Percentiles rank a stretch among this genome's conserved stretches.
phyloP scores from a whole-genome alignment of 495 filamentous ascomycete species.

The Parmelia sp. region DNA sequence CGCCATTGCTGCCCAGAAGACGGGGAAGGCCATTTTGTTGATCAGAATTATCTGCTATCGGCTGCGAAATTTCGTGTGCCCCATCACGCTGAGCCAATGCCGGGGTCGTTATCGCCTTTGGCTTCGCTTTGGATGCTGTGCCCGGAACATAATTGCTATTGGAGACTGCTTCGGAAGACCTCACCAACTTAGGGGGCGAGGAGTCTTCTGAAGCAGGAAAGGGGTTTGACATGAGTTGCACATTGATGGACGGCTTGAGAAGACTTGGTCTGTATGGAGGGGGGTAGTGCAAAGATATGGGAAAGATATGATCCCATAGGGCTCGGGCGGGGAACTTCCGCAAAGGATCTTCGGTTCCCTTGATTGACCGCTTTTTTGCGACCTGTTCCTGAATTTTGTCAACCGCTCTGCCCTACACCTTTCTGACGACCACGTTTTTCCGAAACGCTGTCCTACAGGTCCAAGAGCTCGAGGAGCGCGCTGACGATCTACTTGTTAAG shows the following conservation, averaged over 20 bases:
- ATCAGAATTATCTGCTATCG: conserved; percentile 28
- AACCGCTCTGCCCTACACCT: conserved; percentile 17
- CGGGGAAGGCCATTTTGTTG: conserved; percentile 28
- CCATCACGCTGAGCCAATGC: conserved; percentile 29
- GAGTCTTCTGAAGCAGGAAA: conserved; percentile 43
- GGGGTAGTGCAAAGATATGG: conserved; percentile 1
- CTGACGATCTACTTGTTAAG: conserved; percentile 1
- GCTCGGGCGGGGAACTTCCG: conserved; percentile 3
- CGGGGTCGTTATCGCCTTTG: conserved; percentile 41
- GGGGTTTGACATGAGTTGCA: conserved; percentile 51
- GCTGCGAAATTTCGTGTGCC: conserved; percentile 33
- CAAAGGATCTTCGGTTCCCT: background rate
- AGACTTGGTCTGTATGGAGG: conserved; percentile 11
- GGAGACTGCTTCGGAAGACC: conserved; percentile 34
- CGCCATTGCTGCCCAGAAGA: conserved; percentile 19
- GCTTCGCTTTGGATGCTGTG: conserved; percentile 30
- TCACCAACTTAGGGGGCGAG: conserved; percentile 46
- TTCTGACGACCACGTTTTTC: conserved; percentile 11
- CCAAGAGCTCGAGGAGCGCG: background rate
- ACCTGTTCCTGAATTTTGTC: background rate
- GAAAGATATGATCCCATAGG: conserved; percentile 12
- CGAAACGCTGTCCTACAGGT: conserved; percentile 7
- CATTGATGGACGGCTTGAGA: conserved; percentile 36
- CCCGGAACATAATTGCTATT: conserved; percentile 40
- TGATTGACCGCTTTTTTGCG: conserved; percentile 17